These are phyloP conservation scores for Apiotrichum siamense DNA, from an alignment of 1,284 basidiomycete species.

Conservation along the genomic window DNA sequence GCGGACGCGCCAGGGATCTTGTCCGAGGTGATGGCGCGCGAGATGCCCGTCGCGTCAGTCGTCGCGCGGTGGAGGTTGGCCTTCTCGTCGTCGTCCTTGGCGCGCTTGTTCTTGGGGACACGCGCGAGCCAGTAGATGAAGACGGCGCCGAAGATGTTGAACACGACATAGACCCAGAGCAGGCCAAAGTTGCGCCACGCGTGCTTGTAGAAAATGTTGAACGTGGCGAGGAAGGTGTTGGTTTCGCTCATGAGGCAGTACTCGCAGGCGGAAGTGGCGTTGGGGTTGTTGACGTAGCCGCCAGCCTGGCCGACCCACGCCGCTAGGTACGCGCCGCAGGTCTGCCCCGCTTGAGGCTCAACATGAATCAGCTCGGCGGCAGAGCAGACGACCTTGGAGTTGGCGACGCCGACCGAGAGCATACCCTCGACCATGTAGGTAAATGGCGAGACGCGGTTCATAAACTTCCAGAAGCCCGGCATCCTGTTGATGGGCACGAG, in stretches of 20 bases:
- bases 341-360: conserved; percentile 42
- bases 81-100: conserved; percentile 6
- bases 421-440: conserved; percentile 52
- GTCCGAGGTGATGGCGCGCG: conserved; percentile 1
- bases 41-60: conserved; percentile 6
- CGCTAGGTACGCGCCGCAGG: conserved; percentile 47
- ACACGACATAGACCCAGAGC: conserved; percentile 58
- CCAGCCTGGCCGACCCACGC: conserved; percentile 37
- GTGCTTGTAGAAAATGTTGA: conserved; percentile 56
- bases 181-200: conserved; percentile 62
- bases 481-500: conserved; percentile 47
- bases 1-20: conserved; percentile 1
- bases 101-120: conserved; percentile 25
- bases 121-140: conserved; percentile 42
- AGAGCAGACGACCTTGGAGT: conserved; percentile 46
- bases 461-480: conserved; percentile 72
- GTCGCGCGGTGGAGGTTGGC: conserved; percentile 7
- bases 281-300: conserved; percentile 41
- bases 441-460: conserved; percentile 71
- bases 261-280: conserved; percentile 37
- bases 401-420: conserved; percentile 51
- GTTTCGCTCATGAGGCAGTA: conserved; percentile 52
- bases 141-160: conserved; percentile 52
- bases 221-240: conserved; percentile 56
- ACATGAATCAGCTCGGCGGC: conserved; percentile 45